Base-by-base conservation (phyloP, 2,329 filamentous ascomycete species). In the Fusarium falciforme region DNA sequence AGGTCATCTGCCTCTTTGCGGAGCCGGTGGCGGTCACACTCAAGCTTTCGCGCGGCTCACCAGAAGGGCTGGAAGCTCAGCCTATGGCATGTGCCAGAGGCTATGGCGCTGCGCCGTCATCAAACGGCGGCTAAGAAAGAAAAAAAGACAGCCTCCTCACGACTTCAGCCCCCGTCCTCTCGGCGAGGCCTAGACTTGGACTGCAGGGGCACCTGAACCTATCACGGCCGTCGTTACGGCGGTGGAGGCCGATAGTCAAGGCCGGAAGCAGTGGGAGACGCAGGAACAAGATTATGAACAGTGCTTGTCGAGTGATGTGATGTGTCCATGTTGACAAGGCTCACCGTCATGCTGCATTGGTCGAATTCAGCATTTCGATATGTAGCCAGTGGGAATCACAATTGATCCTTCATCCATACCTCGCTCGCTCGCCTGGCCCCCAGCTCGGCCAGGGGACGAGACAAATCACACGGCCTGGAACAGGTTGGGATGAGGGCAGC, bases 41-140 rank as follows among this genome's bases (percentile, higher is more conserved):
- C 44, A 61, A 61, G 61, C 62, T 69, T 71, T 74, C 35, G 25
- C 47, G 52, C 47, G 49, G 44, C 47, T 64, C 61, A n/a, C 36
- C 36, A 57, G 40, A 62, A 61, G 61, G 68, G 73, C 68, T 76
- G 71, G 64, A 65, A 72, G 63, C 62, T 70, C 70, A 74, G 70
- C 52, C 64, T 65, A 55, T 66, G 40, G 49, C 60, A 64, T 49
- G 57, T 66, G 61, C 54, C 25, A 42, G 40, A 38, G 27, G 54
- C 52, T 22, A 60, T 64, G 57, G 67, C 67, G 62, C 52, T 61
- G 36, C 62, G 60, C 70, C 63, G 40, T 62, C 44, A 54, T 59
- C 61, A 64, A 38, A 69, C 65, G 61, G 68, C 65, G 54, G 49
- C 67, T 74, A 74, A 58, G 33, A 27, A 58, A 12, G 27, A 38